A percentile compares a stretch with the other conserved stretches of the same genome.
Evolutionary conservation across 2,329 filamentous ascomycete genomes (phyloP).

Genomic region (Ascochyta fabae): DNA sequence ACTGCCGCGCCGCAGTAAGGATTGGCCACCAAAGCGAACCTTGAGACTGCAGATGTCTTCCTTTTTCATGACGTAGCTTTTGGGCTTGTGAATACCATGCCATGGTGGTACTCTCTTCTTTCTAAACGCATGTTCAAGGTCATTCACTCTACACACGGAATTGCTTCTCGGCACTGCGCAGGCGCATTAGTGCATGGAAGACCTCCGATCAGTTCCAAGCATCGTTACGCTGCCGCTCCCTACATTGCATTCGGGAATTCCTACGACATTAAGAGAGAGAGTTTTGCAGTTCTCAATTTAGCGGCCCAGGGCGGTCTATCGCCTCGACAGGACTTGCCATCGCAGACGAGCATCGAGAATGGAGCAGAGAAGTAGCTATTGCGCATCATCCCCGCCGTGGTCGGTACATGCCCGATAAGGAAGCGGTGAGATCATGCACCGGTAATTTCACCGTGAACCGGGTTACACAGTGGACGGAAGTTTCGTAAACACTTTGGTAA

Average conservation of each 20-base stretch:
- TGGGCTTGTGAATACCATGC: slow-evolving; percentile 19
- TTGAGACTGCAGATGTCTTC: slow-evolving; percentile 16
- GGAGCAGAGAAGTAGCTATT: slow-evolving; percentile 4
- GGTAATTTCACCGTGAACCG: slow-evolving; percentile 1
- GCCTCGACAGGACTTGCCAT: slow-evolving; percentile 7
- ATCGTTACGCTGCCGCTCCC: slow-evolving; percentile 2
- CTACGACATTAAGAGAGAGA: slow-evolving; percentile 3
- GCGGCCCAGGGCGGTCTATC: slow-evolving; percentile 3
- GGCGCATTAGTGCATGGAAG: slow-evolving; percentile 22
- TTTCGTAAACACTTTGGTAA: background rate
- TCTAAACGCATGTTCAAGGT: slow-evolving; percentile 7
- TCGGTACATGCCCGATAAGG: slow-evolving; percentile 4
- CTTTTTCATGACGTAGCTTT: slow-evolving; percentile 32
- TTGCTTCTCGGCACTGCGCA: slow-evolving; percentile 16
- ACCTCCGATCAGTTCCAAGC: slow-evolving; percentile 7
- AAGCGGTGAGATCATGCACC: slow-evolving; percentile 8
- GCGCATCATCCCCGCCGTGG: background rate
- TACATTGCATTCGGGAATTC: slow-evolving; percentile 12
- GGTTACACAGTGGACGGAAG: slow-evolving; percentile 7
- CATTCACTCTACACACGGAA: slow-evolving; percentile 6
- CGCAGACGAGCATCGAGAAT: slow-evolving; percentile 11
- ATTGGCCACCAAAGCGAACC: slow-evolving; percentile 21
- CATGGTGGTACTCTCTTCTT: background rate
- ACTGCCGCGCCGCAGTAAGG: slow-evolving; percentile 33
- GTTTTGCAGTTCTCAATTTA: slow-evolving; percentile 6